Evolutionary conservation across 768 basidiomycete species (phyloP), one percentile per base, ranked within the genome.

Genomic region (Rhizopogon rudus): DNA sequence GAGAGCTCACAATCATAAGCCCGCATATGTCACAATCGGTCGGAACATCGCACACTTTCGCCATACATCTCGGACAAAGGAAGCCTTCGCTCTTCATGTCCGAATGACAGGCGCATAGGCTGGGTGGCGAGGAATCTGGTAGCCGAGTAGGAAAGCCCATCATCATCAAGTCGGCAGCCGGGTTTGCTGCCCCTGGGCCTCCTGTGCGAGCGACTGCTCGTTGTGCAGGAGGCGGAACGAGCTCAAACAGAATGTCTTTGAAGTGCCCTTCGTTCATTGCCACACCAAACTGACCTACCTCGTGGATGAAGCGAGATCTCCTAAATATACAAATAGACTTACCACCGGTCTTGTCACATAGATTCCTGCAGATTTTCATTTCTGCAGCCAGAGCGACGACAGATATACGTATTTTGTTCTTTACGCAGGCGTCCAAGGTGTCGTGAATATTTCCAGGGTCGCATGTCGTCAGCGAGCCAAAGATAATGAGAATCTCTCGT

Each of bases 21-120:
- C 93, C 92, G 62, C 97, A 99, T 33, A 98, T 87, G 69, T 95
- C 89, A 67, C 97, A 99, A 67, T 98, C 97, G 8, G 96, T 98
- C 39, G 97, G 97, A 5, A 98, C 93, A 65, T 98, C 96, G 77
- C 97, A 99, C 35, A 98, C 81, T 77, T 95, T 92, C 40, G 91
- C 84, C 54, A 86, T 79, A 65, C 97, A 99, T 37, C 97, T 81
- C 3, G 97, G 97, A 69, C 97, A 99, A 16, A 96, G 78, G 71
- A 95, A 99, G 3, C 96, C 97, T 58, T 91, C 88, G 68, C 86
- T 87, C 71, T 91, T 93, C 71, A 99, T 77, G 61, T 92, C 84
- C 13, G 91, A 91, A 69, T 99, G 97, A 66, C 97, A 99, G 6
- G 86, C 91, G 65, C 97, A 99, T 17, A 98, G 76, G 52, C 88